Evolutionary conservation across 768 basidiomycete species (phyloP).

Genomic region (Tephrocybe sp.): DNA sequence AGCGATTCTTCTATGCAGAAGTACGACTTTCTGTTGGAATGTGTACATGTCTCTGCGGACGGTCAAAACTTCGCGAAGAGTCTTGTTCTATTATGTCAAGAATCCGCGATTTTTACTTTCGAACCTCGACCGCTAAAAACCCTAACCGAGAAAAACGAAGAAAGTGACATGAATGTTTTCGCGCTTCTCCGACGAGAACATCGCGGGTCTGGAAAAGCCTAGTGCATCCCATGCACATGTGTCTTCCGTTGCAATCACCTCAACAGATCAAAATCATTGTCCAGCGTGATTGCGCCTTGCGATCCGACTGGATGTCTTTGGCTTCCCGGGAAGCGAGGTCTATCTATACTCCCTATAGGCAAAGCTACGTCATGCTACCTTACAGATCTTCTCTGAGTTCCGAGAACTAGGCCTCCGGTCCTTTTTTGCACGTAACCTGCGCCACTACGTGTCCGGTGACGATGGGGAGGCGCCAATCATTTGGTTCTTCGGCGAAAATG

Average conservation of each 20-base stretch:
- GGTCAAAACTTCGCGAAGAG: no score
- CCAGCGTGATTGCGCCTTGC: neutral
- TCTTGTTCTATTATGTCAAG: no score
- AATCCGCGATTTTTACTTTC: no score
- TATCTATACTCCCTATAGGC: neutral
- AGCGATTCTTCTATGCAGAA: no score
- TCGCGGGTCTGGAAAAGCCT: neutral
- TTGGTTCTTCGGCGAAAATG: neutral
- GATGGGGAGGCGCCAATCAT: neutral
- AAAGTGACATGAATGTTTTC: no score
- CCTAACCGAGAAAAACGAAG: neutral
- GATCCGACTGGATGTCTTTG: neutral
- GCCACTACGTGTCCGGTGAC: slow-evolving; percentile 5
- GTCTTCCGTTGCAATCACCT: neutral
- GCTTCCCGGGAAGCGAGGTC: neutral
- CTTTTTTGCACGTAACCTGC: neutral
- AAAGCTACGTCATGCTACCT: neutral
- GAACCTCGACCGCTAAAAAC: neutral
- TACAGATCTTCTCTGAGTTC: neutral
- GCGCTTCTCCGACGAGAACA: neutral
- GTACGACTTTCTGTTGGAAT: no score
- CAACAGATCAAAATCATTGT: no score
- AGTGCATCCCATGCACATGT: neutral
- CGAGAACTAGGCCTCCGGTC: neutral
- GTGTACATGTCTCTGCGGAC: no score